Evolutionary conservation across 208 protist species (phyloP).

Genomic region (Crithidia fasciculata): DNA sequence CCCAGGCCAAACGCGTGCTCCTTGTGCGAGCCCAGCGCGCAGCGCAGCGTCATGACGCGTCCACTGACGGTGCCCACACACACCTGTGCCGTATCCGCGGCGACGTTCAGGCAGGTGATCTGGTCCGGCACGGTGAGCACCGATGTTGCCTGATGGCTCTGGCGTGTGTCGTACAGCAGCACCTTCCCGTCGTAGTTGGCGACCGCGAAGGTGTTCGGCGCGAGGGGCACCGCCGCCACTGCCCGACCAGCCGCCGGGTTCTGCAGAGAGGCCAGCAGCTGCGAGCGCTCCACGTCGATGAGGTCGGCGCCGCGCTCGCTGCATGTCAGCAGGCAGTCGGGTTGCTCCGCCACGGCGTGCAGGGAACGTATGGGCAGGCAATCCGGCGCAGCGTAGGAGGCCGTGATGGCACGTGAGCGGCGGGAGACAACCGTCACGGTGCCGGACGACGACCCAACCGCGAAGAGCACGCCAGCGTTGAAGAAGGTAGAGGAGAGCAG

Average conservation of each 20-base stretch:
- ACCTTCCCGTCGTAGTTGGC: slow-evolving; percentile 77
- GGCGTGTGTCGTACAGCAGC: slow-evolving; percentile 60
- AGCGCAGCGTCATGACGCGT: slow-evolving; percentile 64
- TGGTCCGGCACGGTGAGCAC: slow-evolving; percentile 66
- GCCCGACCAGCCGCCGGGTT: slow-evolving; percentile 44
- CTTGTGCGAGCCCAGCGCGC: slow-evolving; percentile 35
- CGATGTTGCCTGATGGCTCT: slow-evolving; percentile 21
- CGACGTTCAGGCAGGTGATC: slow-evolving; percentile 44
- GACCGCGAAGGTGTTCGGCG: slow-evolving; percentile 39
- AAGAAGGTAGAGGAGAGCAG: slow-evolving; percentile 56
- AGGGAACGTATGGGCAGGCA: slow-evolving; percentile 41
- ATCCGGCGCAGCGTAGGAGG: slow-evolving; percentile 36
- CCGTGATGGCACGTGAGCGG: slow-evolving; percentile 33
- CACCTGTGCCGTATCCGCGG: slow-evolving; percentile 31
- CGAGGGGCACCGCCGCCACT: slow-evolving; percentile 42
- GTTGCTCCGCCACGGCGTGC: slow-evolving; percentile 21
- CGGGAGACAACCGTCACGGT: slow-evolving; percentile 46
- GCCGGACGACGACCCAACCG: slow-evolving; percentile 42
- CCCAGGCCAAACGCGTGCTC: slow-evolving; percentile 70
- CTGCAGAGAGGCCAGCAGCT: slow-evolving; percentile 25
- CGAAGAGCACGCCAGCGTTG: slow-evolving; percentile 39
- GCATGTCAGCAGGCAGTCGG: slow-evolving; percentile 41
- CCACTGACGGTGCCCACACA: slow-evolving; percentile 64
- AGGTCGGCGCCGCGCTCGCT: slow-evolving; percentile 41
- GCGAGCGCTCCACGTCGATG: slow-evolving; percentile 46